phyloP scores from a whole-genome alignment of 148 eudicot species.

The Rhododendron griersonianum region DNA sequence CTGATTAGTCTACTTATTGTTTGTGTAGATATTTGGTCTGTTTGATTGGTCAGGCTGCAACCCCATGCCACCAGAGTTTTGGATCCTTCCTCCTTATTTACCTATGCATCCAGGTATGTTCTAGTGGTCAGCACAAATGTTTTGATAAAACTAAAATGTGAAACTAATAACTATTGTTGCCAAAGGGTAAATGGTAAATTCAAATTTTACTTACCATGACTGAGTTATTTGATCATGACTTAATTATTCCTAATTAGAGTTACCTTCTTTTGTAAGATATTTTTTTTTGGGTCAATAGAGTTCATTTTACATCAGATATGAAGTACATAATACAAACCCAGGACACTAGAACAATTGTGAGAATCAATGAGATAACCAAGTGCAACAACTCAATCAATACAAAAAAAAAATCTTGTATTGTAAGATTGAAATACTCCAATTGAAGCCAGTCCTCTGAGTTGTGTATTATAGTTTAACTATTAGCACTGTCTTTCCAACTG shows the following conservation, averaged over 20 bases:
- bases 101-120: slow-evolving; percentile 38
- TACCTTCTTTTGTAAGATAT: background rate
- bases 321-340: too few relatives aligned
- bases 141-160: background rate
- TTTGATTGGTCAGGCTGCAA: slow-evolving; percentile 41
- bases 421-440: too few relatives aligned
- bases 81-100: slow-evolving; percentile 30
- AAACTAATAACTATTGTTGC: background rate
- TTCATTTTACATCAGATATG: too few relatives aligned
- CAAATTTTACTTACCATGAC: background rate
- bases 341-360: too few relatives aligned
- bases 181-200: background rate
- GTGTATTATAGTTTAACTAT: too few relatives aligned
- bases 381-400: too few relatives aligned
- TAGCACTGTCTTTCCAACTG: too few relatives aligned
- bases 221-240: background rate
- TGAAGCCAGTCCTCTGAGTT: too few relatives aligned
- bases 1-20: background rate
- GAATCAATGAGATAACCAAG: too few relatives aligned
- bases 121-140: background rate
- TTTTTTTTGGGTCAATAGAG: too few relatives aligned
- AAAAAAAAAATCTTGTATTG: too few relatives aligned
- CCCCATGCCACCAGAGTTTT: slow-evolving; percentile 44
- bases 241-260: background rate
- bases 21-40: slow-evolving; percentile 34